phyloP scores from a whole-genome alignment of 2,329 filamentous ascomycete species.

The Beauveria caledonica region DNA sequence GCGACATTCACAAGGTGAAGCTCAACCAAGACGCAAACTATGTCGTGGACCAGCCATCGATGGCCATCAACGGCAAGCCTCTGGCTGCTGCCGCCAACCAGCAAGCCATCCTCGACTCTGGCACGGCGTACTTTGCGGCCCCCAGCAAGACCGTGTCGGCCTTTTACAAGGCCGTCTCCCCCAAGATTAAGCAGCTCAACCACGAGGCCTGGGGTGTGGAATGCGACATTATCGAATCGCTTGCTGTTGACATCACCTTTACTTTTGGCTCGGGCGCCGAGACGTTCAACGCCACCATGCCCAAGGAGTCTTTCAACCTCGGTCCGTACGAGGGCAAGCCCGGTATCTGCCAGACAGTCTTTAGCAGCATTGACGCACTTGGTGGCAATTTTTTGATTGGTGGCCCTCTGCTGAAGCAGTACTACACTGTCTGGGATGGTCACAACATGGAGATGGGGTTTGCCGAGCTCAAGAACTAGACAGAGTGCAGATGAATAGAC shows the following conservation, averaged over 20 bases:
- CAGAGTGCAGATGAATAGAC: neutral
- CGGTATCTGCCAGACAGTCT: slow-evolving; percentile 24
- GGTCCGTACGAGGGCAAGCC: slow-evolving; percentile 20
- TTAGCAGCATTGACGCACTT: slow-evolving; percentile 15
- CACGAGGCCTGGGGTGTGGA: slow-evolving; percentile 26
- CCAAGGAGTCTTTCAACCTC: slow-evolving; percentile 23
- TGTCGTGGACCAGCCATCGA: slow-evolving; percentile 11
- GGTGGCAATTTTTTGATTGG: slow-evolving; percentile 24
- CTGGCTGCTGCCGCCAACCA: slow-evolving; percentile 15
- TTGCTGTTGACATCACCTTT: slow-evolving; percentile 23
- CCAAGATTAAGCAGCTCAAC: slow-evolving; percentile 23
- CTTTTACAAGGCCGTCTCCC: slow-evolving; percentile 24
- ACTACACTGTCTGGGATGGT: slow-evolving; percentile 29
- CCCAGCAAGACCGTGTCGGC: slow-evolving; percentile 21
- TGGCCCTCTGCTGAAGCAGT: slow-evolving; percentile 24
- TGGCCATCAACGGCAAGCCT: slow-evolving; percentile 18
- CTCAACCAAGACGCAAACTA: slow-evolving; percentile 17
- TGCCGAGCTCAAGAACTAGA: slow-evolving; percentile 14
- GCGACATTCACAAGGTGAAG: slow-evolving; percentile 19
- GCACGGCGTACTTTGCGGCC: slow-evolving; percentile 23
- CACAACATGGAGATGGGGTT: slow-evolving; percentile 20
- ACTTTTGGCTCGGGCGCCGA: slow-evolving; percentile 18
- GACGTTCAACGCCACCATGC: slow-evolving; percentile 22
- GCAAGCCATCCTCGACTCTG: slow-evolving; percentile 22
- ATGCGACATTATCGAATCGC: slow-evolving; percentile 21